Evolutionary conservation across 2,329 filamentous ascomycete species (phyloP), one percentile per base, ranked within the genome.

Genomic region (Sphaerostilbella broomeana): DNA sequence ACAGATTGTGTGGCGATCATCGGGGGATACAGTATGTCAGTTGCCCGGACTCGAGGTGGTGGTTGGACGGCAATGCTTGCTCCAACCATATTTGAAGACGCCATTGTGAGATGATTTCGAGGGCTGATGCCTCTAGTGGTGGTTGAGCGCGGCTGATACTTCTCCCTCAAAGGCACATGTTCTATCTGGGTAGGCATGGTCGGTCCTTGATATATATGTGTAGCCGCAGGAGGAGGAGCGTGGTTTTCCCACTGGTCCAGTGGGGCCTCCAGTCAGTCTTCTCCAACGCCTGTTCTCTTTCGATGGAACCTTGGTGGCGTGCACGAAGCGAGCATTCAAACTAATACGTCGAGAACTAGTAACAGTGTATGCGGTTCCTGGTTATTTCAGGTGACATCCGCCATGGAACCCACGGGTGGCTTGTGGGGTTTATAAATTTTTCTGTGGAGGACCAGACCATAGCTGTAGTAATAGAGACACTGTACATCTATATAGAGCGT

Each of bases 41-140:
- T 47, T 7, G 44, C 32, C 26, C 50, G 44, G 8, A 38, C 43
- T 19, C 43, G 36, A 6, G 44, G 30, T 4, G 56, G 52, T 6
- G 56, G 56, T 16, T 56, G 52, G 24, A 57, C 39, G 24, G 34
- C 46, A 29, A 61, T 47, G 6, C 22, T 17, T n/a, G 17, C 22
- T 19, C 4, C 18, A 7, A 18, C 16, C 36, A 39, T 38, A 19
- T 31, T 21, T 19, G 39, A n/a, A n/a, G n/a, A n/a, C n/a, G n/a
- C 16, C 45, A 51, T 49, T n/a, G 21, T 43, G 30, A n/a, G 11
- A 29, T 22, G 13, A 9, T 19, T 10, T 30, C 16, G 11, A 9
- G 11, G 4, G 3, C 25, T 22, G 21, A 25, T 35, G 15, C 15
- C 17, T 25, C 5, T 13, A 17, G 13, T 33, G 12, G 8, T 13